phyloP scores from a whole-genome alignment of 176 grass and related monocot species.

The Zizania latifolia region DNA sequence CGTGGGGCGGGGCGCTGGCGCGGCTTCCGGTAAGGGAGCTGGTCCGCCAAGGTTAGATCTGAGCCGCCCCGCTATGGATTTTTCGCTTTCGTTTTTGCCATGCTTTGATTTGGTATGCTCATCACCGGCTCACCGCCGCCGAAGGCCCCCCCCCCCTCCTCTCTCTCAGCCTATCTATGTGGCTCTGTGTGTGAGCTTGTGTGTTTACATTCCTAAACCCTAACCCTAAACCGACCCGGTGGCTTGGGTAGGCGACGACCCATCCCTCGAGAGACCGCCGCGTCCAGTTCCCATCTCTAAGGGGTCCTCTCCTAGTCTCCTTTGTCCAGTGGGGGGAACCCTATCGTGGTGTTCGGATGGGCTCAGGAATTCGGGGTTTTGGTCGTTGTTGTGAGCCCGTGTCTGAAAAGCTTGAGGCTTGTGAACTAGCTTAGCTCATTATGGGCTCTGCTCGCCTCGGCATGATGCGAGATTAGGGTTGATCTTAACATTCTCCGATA shows the following conservation, averaged over 20 bases:
- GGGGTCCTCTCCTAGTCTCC: too few species aligned
- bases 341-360: not conserved
- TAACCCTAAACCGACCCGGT: not conserved
- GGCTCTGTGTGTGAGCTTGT: not conserved
- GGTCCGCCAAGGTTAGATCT: conserved; percentile 15
- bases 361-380: not conserved
- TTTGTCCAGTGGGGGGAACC: not conserved
- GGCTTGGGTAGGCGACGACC: not conserved
- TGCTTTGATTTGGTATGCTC: not conserved
- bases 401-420: too few species aligned
- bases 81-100: not conserved
- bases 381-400: not conserved
- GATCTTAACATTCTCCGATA: too few species aligned
- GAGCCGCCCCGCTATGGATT: not conserved
- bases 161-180: not conserved
- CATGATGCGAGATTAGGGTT: too few species aligned
- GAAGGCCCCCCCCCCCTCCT: not conserved
- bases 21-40: not conserved
- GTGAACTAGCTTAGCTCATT: too few species aligned
- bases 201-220: not conserved
- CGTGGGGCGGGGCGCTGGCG: not conserved
- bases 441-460: not conserved
- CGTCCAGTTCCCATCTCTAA: not conserved
- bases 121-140: too few species aligned
- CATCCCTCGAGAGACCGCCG: not conserved